Conservation (phyloP, 306 rosid genomes). For the Fragaria iinumae region DNA sequence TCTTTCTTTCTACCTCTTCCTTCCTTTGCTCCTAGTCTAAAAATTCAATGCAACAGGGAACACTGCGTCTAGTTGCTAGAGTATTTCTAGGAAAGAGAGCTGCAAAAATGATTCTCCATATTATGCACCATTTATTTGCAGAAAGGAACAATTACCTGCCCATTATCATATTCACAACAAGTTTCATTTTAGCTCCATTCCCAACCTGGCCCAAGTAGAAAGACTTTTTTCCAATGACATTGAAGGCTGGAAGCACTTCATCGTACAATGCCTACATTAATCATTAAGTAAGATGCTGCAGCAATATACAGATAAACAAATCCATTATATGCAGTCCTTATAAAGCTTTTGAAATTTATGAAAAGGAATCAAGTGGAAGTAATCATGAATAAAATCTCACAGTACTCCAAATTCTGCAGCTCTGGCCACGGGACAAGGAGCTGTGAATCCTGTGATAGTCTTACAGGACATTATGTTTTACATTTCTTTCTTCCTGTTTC, state of each 20-base stretch:
- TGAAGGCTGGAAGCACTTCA: constrained; percentile 63
- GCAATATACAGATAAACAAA: neutral
- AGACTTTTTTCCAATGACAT: constrained; percentile 75
- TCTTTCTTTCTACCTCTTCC: neutral
- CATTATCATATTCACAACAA: constrained; percentile 96
- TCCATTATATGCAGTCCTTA: neutral
- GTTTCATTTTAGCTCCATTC: constrained; percentile 96
- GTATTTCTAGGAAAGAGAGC: neutral
- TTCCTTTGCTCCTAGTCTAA: neutral
- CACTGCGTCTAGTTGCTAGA: neutral
- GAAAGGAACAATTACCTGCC: constrained; percentile 61
- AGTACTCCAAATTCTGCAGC: neutral
- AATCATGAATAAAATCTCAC: neutral
- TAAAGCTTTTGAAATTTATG: neutral
- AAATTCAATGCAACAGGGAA: neutral
- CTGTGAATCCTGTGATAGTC: neutral
- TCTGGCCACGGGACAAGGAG: neutral
- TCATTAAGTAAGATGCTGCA: constrained; percentile 22
- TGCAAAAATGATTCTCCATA: neutral
- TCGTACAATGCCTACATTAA: constrained; percentile 58
- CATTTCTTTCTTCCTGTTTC: neutral
- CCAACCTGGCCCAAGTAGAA: constrained; percentile 90
- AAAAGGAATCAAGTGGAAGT: neutral
- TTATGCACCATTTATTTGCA: neutral
- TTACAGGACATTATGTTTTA: neutral